Conservation (phyloP, 2,329 filamentous ascomycete genomes). For the Venturia carpophila region DNA sequence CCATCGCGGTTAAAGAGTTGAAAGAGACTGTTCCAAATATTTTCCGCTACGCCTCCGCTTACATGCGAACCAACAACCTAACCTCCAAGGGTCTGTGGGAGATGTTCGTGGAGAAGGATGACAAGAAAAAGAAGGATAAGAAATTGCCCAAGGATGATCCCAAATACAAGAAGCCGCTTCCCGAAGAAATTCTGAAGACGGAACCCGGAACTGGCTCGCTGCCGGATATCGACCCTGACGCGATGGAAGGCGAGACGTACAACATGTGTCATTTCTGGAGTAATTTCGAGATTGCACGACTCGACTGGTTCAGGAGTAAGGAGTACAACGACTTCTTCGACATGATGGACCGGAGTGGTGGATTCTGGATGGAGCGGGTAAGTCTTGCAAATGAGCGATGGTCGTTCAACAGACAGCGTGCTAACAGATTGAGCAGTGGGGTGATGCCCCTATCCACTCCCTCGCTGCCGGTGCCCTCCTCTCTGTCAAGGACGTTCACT, state of each 20-base stretch:
- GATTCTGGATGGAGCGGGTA: slow-evolving; percentile 99
- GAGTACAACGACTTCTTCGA: slow-evolving; percentile 97
- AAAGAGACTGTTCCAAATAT: slow-evolving; percentile 98
- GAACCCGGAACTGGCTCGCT: slow-evolving; percentile 63
- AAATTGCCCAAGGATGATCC: slow-evolving; percentile 53
- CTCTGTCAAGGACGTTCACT: slow-evolving; percentile 77
- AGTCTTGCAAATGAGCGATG: slow-evolving; percentile 28
- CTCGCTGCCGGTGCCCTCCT: slow-evolving; percentile 87
- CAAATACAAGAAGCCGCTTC: slow-evolving; percentile 59
- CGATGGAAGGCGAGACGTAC: slow-evolving; percentile 96
- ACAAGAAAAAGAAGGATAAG: slow-evolving; percentile 46
- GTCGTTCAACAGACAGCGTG: slow-evolving; percentile 21
- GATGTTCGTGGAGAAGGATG: slow-evolving; percentile 84
- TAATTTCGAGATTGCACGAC: slow-evolving; percentile 93
- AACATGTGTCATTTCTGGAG: slow-evolving; percentile 99
- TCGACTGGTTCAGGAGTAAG: slow-evolving; percentile 95
- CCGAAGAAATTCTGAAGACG: slow-evolving; percentile 71
- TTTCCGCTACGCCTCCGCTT: slow-evolving; percentile 96
- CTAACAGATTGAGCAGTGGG: slow-evolving; percentile 63
- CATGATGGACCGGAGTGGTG: slow-evolving; percentile 96
- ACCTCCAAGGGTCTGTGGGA: slow-evolving; percentile 93
- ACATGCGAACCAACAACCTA: slow-evolving; percentile 86
- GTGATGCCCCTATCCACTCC: slow-evolving; percentile 96
- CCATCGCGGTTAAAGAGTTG: slow-evolving; percentile 95
- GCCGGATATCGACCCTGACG: slow-evolving; percentile 79